Evolutionary conservation across 768 basidiomycete genomes (phyloP).

Genomic region (Glaciozyma martinii): DNA sequence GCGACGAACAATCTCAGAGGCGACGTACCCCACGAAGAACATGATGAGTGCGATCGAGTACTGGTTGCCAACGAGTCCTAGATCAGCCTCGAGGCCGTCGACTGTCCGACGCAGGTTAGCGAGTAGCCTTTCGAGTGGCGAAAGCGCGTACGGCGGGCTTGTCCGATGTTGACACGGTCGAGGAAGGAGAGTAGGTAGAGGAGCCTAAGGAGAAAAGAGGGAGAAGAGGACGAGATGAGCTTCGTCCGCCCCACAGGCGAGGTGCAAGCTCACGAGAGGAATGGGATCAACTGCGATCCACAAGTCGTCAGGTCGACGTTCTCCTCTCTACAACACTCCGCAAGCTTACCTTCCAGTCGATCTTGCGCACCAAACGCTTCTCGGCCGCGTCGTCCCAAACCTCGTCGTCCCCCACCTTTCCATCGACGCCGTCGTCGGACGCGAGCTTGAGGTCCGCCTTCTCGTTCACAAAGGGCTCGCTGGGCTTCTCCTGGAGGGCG

Average conservation of each 20-base stretch:
- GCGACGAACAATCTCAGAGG: too few relatives aligned
- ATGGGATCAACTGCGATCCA: neutral
- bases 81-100: slow-evolving; percentile 25
- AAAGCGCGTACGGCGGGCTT: neutral
- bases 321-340: too few relatives aligned
- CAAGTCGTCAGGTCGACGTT: slow-evolving; percentile 9
- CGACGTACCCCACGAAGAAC: slow-evolving; percentile 41
- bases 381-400: slow-evolving; percentile 35
- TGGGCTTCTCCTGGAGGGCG: too few relatives aligned
- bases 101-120: neutral
- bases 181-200: slow-evolving; percentile 4
- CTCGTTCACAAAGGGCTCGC: too few relatives aligned
- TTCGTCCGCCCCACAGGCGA: neutral
- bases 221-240: neutral
- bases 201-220: neutral
- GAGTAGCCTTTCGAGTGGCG: slow-evolving; percentile 1
- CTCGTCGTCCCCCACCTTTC: neutral
- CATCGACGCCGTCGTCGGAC: too few relatives aligned
- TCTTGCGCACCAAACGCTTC: slow-evolving; percentile 51
- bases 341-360: slow-evolving; percentile 42
- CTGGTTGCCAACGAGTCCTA: slow-evolving; percentile 16
- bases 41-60: slow-evolving; percentile 30
- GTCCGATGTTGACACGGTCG: slow-evolving; percentile 35
- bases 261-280: neutral
- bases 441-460: too few relatives aligned